Base-by-base conservation (phyloP, 2,329 filamentous ascomycete genomes). In the Hortaea sp. region DNA sequence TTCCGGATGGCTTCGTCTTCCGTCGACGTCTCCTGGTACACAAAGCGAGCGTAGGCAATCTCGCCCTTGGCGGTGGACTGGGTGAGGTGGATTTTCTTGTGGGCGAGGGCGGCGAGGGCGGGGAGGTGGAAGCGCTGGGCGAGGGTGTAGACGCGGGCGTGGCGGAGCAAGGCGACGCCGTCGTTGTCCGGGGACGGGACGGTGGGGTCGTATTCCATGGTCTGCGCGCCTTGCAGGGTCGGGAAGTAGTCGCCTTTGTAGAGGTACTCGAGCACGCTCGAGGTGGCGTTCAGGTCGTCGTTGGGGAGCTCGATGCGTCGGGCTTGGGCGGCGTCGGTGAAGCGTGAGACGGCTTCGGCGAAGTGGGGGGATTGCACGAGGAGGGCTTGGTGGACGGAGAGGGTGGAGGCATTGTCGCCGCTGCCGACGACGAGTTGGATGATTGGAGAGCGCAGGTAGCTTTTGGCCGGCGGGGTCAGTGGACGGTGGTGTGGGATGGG, bases 211-310 rank as follows among this genome's bases (percentile, higher is more conserved):
- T 73, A 64, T 62, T 94, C 86, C 40, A 94, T 78, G 29, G 74
- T 69, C 11, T 75, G 66, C 10, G 82, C 62, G 57, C 81, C 78
- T 56, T 75, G 75, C 13, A 75, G 66, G 45, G 70, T 68, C 7
- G 88, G 86, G 69, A 90, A 94, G 74, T 95, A 92, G 68, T 94
- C 85, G 63, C 78, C 78, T 1, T 85, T 89, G 68, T 94, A 94
- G 44, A 90, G 79, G 64, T 79, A 94, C 64, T 92, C 84, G 56
- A 92, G 76, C 57, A 89, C 86, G 63, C 81, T 87, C 50, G 84
- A 82, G 46, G 87, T 81, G 20, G 85, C 82, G 53, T 87, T 82
- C 40, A 85, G 66, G 56, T 87, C 76, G 56, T 87, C 83, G 53
- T 75, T 68, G 1, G 73, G 61, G 27, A 94, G 81, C 48, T 82